A percentile compares a stretch with the other conserved stretches of the same genome.
Evolutionary conservation across 1,139 yeast species (phyloP).

Genomic region (Pichia norvegensis): DNA sequence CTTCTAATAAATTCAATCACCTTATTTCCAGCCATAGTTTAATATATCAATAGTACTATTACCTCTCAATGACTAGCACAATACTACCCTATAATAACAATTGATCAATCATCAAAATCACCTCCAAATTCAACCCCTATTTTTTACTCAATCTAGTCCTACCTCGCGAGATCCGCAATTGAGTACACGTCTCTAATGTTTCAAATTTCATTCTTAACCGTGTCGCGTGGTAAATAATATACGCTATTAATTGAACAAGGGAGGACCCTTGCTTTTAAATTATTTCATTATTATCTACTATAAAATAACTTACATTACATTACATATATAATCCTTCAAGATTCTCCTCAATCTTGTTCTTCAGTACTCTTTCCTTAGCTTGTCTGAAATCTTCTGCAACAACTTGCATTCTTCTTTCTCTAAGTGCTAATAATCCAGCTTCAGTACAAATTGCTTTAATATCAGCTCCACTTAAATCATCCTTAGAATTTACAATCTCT

Average conservation of each 20-base stretch:
- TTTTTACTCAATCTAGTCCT: too few species aligned
- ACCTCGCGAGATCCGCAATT: too few species aligned
- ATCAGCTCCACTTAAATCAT: constrained; percentile 96
- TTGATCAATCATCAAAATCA: too few species aligned
- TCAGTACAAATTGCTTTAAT: constrained; percentile 92
- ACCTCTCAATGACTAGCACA: too few species aligned
- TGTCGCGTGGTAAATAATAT: too few species aligned
- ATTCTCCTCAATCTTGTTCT: constrained; percentile 95
- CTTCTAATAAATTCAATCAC: constrained; percentile 18
- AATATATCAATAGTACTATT: not conserved
- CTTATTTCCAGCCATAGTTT: not conserved
- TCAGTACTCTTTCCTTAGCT: constrained; percentile 94
- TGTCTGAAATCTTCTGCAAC: constrained; percentile 89
- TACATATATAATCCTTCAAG: constrained; percentile 89
- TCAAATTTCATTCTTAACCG: too few species aligned
- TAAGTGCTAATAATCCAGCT: constrained; percentile 76
- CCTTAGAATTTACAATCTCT: constrained; percentile 84
- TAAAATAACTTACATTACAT: constrained; percentile 1
- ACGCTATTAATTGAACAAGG: not conserved
- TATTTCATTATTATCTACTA: not conserved
- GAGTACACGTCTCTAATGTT: too few species aligned
- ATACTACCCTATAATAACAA: too few species aligned
- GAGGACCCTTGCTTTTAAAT: not conserved
- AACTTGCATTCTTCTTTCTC: constrained; percentile 98
- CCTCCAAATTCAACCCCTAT: too few species aligned